Evolutionary conservation across 768 basidiomycete genomes (phyloP), one percentile per base, ranked within the genome.

Genomic region (Collybiopsis luxurians): DNA sequence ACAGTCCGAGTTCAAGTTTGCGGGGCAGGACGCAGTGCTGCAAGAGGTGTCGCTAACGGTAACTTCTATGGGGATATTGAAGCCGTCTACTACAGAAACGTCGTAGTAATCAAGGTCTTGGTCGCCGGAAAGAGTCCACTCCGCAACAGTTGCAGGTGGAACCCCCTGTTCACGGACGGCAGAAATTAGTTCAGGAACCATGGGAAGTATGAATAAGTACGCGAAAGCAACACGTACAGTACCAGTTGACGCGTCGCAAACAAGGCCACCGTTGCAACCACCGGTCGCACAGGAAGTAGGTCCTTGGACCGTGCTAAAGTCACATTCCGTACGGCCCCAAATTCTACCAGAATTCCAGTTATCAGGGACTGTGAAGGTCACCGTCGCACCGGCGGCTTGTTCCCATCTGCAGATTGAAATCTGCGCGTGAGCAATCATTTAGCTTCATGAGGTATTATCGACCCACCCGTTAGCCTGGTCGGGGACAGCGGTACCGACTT

Each of bases 211-310:
- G 28, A 45, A n/a, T 1, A 21, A 28, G 21, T 40, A 28, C 4
- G 34, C 15, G 9, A 26, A 21, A 3, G 40, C 7, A 26, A n/a
- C 4, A 60, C 73, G 57, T 62, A 78, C 78, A 15, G 83, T 83
- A 44, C 81, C 85, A 30, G 76, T 78, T 38, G 64, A 63, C 11
- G 73, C 59, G 62, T 79, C 81, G 59, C 88, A 89, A 11, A 73
- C 63, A 9, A 90, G 71, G 36, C 87, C 88, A 15, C 88, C 87
- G 57, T 84, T 85, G 64, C 87, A 89, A 47, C 85, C 85, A 39
- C 87, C 88, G 55, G 77, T 75, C 19, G 82, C 60, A 60, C 87
- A 90, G 13, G 83, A 82, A 60, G 77, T 83, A 23, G 79, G 83
- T n/a, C 79, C 78, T 39, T 75, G 76, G 62, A 78, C 76, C 40